Evolutionary conservation across 768 basidiomycete genomes (phyloP), one percentile per base, ranked within the genome.

Genomic region (Pleurotus tuber-regium): DNA sequence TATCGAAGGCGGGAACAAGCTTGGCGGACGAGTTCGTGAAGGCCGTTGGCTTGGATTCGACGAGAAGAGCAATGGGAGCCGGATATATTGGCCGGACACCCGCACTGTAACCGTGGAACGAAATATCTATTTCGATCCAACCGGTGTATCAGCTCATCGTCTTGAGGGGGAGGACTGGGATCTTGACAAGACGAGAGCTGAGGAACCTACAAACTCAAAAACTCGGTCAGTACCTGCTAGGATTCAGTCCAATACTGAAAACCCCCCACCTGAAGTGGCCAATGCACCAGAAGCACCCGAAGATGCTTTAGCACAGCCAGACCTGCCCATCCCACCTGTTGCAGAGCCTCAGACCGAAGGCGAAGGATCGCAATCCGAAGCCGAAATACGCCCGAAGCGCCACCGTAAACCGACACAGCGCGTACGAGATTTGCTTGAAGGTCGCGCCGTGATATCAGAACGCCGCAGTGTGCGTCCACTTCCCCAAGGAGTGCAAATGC

Each of bases 151-250:
- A 42, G 54, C 44, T 39, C 44, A 35, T 54, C 39, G 52, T 50
- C 55, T 63, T 40, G 56, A 67, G 62, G 61, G 65, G 60, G 63
- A 67, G 65, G 51, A 65, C 54, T 56, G 48, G 23, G 29, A 28
- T 39, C 44, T 10, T 30, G 38, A 10, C 44, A 10, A 29, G 31
- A n/a, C 9, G 8, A 16, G 44, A 47, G n/a, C 44, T 8, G 9
- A 4, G 10, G 30, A 47, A 6, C 11, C 44, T 10, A 16, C 31
- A n/a, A 1, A 12, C 33, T 21, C 40, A 4, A n/a, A 42, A 10
- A 5, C 40, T 23, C 4, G 5, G 25, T 8, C 10, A 10, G 19
- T 19, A 4, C 19, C 40, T 23, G 12, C 40, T n/a, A 42, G 40
- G 8, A 12, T 7, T 24, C 40, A 19, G n/a, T 59, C 4, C 54